phyloP scores from a whole-genome alignment of 2,329 filamentous ascomycete species.

The Macrophomina tecta region DNA sequence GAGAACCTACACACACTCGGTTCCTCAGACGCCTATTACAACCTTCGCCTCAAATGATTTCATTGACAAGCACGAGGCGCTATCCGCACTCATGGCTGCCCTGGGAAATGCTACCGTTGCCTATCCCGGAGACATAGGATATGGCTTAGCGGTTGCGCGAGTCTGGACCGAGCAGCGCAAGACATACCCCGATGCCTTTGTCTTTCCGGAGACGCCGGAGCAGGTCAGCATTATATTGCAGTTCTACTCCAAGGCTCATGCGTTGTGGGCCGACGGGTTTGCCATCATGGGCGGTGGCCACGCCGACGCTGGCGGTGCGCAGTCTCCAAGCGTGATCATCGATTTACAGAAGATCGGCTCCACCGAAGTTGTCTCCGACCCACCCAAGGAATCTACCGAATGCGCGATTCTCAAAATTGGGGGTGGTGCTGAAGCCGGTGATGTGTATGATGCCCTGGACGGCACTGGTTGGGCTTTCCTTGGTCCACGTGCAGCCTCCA shows the following conservation, averaged over 20 bases:
- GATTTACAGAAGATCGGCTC: conserved; percentile 6
- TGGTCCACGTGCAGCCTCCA: conserved; percentile 38
- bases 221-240: conserved; percentile 25
- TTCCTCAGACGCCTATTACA: conserved; percentile 1
- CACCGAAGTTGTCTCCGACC: conserved; percentile 7
- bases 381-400: conserved; percentile 14
- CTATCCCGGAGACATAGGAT: not conserved
- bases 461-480: conserved; percentile 28
- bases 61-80: conserved; percentile 15
- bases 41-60: conserved; percentile 7
- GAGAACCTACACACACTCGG: conserved; percentile 5
- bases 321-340: conserved; percentile 24
- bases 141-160: conserved; percentile 16
- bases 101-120: conserved; percentile 23
- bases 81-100: not conserved
- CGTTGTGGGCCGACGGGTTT: conserved; percentile 19
- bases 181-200: conserved; percentile 17
- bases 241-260: conserved; percentile 21
- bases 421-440: conserved; percentile 40
- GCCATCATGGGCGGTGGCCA: conserved; percentile 27
- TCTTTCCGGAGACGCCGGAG: conserved; percentile 20
- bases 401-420: conserved; percentile 25
- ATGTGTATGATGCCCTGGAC: conserved; percentile 43
- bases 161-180: conserved; percentile 25
- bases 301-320: conserved; percentile 18